A percentile compares a stretch with the other conserved stretches of the same genome.
phyloP scores from a whole-genome alignment of 2,329 filamentous ascomycete species.

The Fusarium goolgardi region DNA sequence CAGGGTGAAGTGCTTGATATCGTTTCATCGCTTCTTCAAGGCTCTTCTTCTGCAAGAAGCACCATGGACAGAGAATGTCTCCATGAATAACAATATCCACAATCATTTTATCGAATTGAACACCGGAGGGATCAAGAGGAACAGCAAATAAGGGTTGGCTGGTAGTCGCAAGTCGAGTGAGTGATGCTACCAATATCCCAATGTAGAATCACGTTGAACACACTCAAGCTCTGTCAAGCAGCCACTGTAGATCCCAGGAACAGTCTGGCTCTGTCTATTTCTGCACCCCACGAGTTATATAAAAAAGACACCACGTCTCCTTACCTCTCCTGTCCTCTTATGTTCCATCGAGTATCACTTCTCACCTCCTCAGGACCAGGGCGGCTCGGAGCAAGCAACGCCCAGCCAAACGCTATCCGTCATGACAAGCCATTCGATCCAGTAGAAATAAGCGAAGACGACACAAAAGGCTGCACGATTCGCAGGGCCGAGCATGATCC shows the following conservation, averaged over 20 bases:
- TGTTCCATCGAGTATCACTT: background rate
- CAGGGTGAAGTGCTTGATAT: conserved; percentile 55
- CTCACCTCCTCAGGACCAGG: conserved; percentile 13
- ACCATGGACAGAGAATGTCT: conserved; percentile 65
- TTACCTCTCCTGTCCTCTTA: background rate
- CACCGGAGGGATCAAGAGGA: background rate
- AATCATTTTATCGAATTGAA: conserved; percentile 23
- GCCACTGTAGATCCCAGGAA: conserved; percentile 13
- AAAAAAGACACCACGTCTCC: conserved; percentile 6
- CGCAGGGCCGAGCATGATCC: conserved; percentile 15
- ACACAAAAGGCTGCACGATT: conserved; percentile 4
- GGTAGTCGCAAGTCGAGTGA: background rate
- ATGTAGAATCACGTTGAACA: conserved; percentile 1
- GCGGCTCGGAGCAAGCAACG: conserved; percentile 11
- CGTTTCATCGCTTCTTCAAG: conserved; percentile 59
- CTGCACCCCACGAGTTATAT: conserved; percentile 9
- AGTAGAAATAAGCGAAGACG: conserved; percentile 4
- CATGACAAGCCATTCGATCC: conserved; percentile 3
- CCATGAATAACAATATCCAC: conserved; percentile 59
- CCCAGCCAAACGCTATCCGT: conserved; percentile 12
- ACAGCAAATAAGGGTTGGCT: background rate
- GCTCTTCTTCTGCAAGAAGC: conserved; percentile 61
- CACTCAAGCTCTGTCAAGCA: conserved; percentile 1
- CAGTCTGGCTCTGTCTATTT: background rate
- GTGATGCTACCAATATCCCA: background rate